Evolutionary conservation across 2,329 filamentous ascomycete genomes (phyloP).

Genomic region (Pestalotiopsis sp.): DNA sequence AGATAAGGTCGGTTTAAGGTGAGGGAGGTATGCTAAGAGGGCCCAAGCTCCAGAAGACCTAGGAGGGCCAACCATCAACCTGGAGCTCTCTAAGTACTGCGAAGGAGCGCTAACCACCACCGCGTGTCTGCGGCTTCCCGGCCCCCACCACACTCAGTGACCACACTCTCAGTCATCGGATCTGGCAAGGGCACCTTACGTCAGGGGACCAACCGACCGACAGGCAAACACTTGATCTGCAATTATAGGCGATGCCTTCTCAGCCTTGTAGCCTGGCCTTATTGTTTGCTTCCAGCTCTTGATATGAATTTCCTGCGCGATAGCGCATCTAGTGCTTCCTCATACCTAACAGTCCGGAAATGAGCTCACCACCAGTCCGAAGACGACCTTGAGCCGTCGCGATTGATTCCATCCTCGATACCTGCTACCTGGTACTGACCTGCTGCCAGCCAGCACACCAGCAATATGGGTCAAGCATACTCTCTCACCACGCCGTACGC

Average conservation of each 20-base stretch:
- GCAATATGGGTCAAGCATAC: constrained; percentile 91
- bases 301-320: neutral
- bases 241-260: neutral
- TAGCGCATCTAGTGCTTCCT: neutral
- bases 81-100: too few species aligned
- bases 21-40: too few species aligned
- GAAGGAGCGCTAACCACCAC: neutral
- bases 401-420: constrained; percentile 25
- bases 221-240: neutral
- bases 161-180: neutral
- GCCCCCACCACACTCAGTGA: neutral
- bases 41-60: too few species aligned
- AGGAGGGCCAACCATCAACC: too few species aligned
- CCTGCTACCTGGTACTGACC: constrained; percentile 19
- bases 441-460: neutral
- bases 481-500: constrained; percentile 90
- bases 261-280: neutral
- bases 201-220: neutral
- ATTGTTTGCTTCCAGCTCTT: neutral
- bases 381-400: constrained; percentile 18
- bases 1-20: too few species aligned
- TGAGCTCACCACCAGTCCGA: constrained; percentile 15
- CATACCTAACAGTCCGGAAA: neutral
- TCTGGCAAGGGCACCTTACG: neutral
- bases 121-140: neutral